Percentiles rank a stretch among this genome's conserved stretches.
These are phyloP conservation scores for Psilocybe sp. DNA, from an alignment of 768 basidiomycete genomes.

Conservation along the genomic window DNA sequence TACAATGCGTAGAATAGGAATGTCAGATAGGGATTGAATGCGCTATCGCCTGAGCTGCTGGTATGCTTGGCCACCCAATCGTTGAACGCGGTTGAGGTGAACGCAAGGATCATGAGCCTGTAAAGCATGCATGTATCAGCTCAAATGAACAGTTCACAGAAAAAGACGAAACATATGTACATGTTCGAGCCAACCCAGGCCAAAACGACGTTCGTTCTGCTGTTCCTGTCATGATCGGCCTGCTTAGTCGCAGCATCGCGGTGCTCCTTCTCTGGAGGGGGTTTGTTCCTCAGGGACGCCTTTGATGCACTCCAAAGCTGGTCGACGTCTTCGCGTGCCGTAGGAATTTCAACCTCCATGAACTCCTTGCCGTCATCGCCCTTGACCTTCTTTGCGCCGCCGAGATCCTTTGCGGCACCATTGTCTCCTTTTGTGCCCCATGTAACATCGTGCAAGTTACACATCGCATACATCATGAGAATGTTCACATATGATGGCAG, in stretches of 20 bases:
- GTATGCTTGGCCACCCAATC: conserved; percentile 68
- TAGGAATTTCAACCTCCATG: conserved; percentile 83
- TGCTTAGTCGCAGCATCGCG: conserved; percentile 88
- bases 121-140: conserved; percentile 9
- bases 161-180: conserved; percentile 33
- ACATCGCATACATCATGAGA: conserved; percentile 94
- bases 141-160: conserved; percentile 4
- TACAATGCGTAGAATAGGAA: conserved; percentile 71
- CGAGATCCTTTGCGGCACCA: conserved; percentile 82
- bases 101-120: conserved; percentile 69
- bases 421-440: conserved; percentile 96
- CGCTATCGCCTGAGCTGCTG: conserved; percentile 40
- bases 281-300: conserved; percentile 62
- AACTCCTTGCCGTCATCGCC: conserved; percentile 82
- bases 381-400: conserved; percentile 87
- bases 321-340: conserved; percentile 83
- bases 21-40: conserved; percentile 87
- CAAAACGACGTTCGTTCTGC: conserved; percentile 81
- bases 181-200: conserved; percentile 86
- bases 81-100: conserved; percentile 75
- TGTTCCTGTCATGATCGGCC: conserved; percentile 81
- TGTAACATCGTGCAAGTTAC: conserved; percentile 86
- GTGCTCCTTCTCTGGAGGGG: conserved; percentile 74
- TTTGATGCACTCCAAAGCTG: conserved; percentile 81
- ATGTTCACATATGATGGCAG: conserved; percentile 79